These are phyloP conservation scores for Helicocarpus griseus DNA, from an alignment of 2,329 filamentous ascomycete genomes.

Conservation along the genomic window DNA sequence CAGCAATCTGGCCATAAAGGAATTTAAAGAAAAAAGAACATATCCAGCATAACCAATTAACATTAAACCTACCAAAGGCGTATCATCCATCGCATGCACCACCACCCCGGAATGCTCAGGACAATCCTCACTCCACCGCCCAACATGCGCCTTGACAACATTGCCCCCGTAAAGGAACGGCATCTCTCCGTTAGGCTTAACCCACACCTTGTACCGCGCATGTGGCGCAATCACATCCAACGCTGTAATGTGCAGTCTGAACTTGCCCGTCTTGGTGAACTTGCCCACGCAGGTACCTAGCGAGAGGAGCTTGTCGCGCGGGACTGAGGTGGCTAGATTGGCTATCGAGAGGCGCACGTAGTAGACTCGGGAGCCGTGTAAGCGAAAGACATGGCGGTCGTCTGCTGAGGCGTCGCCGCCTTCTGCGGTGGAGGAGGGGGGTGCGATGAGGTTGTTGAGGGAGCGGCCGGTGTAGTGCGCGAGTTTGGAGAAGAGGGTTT, in stretches of 20 bases:
- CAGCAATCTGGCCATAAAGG: too few relatives aligned
- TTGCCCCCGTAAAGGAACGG: slow-evolving; percentile 93
- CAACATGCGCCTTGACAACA: slow-evolving; percentile 72
- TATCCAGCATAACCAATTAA: neutral
- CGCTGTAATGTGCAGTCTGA: slow-evolving; percentile 81
- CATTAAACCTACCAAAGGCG: slow-evolving; percentile 48
- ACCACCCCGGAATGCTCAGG: slow-evolving; percentile 89
- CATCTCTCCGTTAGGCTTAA: slow-evolving; percentile 94
- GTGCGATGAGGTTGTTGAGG: slow-evolving; percentile 73
- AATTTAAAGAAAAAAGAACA: neutral
- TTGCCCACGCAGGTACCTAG: slow-evolving; percentile 83
- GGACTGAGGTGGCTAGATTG: slow-evolving; percentile 80
- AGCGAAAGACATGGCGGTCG: slow-evolving; percentile 77
- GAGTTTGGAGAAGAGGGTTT: slow-evolving; percentile 82
- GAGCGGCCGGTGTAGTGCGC: slow-evolving; percentile 86
- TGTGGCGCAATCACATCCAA: slow-evolving; percentile 82
- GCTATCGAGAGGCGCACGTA: slow-evolving; percentile 84
- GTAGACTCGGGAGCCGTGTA: slow-evolving; percentile 76
- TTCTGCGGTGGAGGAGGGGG: slow-evolving; percentile 48
- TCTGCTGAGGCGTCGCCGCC: slow-evolving; percentile 47
- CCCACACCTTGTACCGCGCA: slow-evolving; percentile 93
- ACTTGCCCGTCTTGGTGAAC: slow-evolving; percentile 94
- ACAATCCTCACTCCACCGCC: slow-evolving; percentile 80
- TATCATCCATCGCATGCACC: slow-evolving; percentile 86
- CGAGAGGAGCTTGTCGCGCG: slow-evolving; percentile 70